Evolutionary conservation across 345 rosid genomes (phyloP), one percentile per base, ranked within the genome.

Genomic region (Bruguiera parviflora): DNA sequence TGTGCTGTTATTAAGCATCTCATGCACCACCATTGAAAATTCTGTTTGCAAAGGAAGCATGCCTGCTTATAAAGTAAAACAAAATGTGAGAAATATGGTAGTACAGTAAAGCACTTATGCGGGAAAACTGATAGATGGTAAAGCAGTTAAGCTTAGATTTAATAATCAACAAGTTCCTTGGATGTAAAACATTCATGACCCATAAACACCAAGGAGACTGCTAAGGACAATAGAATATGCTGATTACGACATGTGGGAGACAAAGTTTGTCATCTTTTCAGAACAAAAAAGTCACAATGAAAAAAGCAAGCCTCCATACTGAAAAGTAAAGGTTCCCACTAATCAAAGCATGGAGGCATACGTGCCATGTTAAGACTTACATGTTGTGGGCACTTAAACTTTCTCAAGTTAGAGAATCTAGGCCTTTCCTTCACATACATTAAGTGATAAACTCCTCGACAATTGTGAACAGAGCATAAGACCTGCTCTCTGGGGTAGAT

Each of bases 1-100:
- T 94, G 98, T 15, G 91, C 87, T 58, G 97, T 89, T 32, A 89
- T 76, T 33, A 82, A 39, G 59, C 97, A 94, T 61, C 77, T 80
- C 18, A 85, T 79, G 80, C 96, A 91, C 24, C 86, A 77, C 96
- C 95, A 94, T 35, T 84, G 76, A 21, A 78, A 73, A 75, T 82
- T 94, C 66, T 80, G 81, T 63, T 78, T 87, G 83, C 98, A 91
- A 32, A 84, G n/a, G 78, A 88, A 88, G 74, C 97, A 94, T 39
- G 63, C 92, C 96, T 94, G 84, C 75, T 58, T 24, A 33, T 8
- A 33, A 51, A 46, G 78, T 58, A 32, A 68, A 55, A 55, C 27
- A n/a, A 33, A 33, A 33, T 7, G 37, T 33, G 37, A 7, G 37
- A 33, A 33, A 55, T 25, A 22, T 55, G 10, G 27, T 3, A 22